Evolutionary conservation across 169 alveolate species (phyloP).

Genomic region (Babesia ovis): DNA sequence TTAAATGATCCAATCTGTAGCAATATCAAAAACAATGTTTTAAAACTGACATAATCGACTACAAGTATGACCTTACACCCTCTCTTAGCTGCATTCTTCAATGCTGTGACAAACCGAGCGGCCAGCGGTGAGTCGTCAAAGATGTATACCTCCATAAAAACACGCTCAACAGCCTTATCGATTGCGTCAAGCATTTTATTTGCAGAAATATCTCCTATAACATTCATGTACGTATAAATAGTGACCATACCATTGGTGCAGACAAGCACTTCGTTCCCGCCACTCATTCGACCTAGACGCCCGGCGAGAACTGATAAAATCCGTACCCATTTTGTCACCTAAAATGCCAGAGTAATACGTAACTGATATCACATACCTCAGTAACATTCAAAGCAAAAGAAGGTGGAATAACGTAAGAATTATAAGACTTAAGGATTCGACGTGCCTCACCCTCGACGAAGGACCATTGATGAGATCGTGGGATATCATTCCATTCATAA

Average conservation of each 20-base stretch:
- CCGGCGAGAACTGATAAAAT: constrained; percentile 14
- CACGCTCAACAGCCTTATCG: constrained; percentile 75
- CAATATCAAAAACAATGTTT: constrained; percentile 4
- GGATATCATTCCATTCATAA: not conserved
- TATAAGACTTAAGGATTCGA: not conserved
- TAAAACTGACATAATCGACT: constrained; percentile 63
- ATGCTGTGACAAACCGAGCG: constrained; percentile 68
- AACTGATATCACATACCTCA: not conserved
- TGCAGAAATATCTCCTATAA: constrained; percentile 35
- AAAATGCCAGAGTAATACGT: not conserved
- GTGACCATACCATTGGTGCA: constrained; percentile 43
- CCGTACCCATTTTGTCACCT: constrained; percentile 53
- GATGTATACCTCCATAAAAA: constrained; percentile 84
- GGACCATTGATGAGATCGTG: constrained; percentile 4
- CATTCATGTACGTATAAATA: not conserved
- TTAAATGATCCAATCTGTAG: constrained; percentile 45
- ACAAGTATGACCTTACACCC: constrained; percentile 82
- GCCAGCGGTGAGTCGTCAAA: constrained; percentile 81
- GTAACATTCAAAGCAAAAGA: not conserved
- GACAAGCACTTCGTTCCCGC: constrained; percentile 52
- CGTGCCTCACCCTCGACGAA: constrained; percentile 7
- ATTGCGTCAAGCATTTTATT: constrained; percentile 46
- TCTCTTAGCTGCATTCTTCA: constrained; percentile 79
- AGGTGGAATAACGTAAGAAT: not conserved
- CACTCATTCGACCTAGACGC: constrained; percentile 53